phyloP scores from a whole-genome alignment of 192 early-diverging fungal species.

The Coemansia sp. region DNA sequence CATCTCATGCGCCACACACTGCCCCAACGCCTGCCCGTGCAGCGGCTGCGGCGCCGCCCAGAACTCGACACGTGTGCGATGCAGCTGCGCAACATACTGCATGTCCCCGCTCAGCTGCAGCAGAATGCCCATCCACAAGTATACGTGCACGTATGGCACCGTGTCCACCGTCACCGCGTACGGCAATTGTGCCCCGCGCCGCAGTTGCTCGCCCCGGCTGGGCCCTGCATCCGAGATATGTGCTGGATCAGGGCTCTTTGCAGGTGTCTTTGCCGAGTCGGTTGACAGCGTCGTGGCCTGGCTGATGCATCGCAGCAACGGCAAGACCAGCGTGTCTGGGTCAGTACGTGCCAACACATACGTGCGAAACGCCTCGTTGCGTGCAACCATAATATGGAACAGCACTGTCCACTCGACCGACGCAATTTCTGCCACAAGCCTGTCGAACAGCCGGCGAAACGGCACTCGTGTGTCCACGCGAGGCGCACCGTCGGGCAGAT shows the following conservation, averaged over 20 bases:
- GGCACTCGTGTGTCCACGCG: constrained; percentile 17
- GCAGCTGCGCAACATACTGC: constrained; percentile 46
- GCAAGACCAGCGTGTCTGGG: constrained; percentile 41
- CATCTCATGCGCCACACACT: constrained; percentile 24
- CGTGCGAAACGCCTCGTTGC: constrained; percentile 43
- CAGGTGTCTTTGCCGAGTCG: no score
- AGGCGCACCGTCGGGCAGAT: constrained; percentile 21
- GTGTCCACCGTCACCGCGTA: constrained; percentile 27
- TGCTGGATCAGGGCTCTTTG: no score
- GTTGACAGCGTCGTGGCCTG: constrained; percentile 31
- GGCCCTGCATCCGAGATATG: neutral
- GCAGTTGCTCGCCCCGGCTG: constrained; percentile 19
- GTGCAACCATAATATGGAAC: constrained; percentile 32
- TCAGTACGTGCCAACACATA: constrained; percentile 51
- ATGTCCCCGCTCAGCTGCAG: constrained; percentile 27
- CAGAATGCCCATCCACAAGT: constrained; percentile 37
- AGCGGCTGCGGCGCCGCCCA: constrained; percentile 36
- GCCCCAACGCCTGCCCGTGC: constrained; percentile 39
- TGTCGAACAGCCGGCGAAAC: constrained; percentile 43
- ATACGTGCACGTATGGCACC: constrained; percentile 40
- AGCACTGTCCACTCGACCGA: constrained; percentile 35
- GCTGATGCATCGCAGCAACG: constrained; percentile 32
- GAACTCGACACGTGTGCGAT: constrained; percentile 39
- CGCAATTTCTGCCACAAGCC: constrained; percentile 21
- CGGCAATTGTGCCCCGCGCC: constrained; percentile 24